Conservation (phyloP, 2,329 filamentous ascomycete species). For the Phyllosticta paracitricarpa region DNA sequence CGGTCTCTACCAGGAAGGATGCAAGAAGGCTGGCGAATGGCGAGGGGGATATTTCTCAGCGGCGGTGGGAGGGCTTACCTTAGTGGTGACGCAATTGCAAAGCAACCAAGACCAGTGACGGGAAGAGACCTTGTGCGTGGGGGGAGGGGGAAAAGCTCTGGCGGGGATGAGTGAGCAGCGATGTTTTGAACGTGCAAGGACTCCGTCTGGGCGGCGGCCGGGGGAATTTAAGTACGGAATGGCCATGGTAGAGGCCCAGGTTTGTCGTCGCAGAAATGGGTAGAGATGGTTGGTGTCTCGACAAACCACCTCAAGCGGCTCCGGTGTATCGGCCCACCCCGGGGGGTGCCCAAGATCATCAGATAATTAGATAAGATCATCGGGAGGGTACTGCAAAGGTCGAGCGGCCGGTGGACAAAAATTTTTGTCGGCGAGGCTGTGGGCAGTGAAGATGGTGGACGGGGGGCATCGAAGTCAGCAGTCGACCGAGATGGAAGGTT, state of each 20-base stretch:
- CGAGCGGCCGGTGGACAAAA: constrained; percentile 4
- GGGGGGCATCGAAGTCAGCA: background rate
- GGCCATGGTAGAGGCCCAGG: background rate
- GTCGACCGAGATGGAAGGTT: constrained; percentile 1
- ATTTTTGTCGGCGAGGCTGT: constrained; percentile 2
- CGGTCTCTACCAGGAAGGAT: background rate
- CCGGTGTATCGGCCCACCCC: background rate
- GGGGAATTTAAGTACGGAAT: background rate
- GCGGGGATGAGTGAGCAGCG: background rate
- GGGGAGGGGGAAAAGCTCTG: background rate
- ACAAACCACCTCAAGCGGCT: background rate
- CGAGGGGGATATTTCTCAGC: constrained; percentile 2
- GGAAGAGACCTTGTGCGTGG: background rate
- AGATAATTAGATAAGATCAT: constrained; percentile 12
- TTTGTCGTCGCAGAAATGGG: background rate
- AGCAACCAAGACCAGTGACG: background rate
- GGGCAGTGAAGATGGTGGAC: background rate
- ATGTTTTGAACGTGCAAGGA: background rate
- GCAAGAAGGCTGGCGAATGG: constrained; percentile 3
- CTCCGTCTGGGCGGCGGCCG: background rate
- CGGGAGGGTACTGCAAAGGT: background rate
- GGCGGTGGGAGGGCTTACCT: background rate
- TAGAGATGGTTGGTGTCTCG: background rate
- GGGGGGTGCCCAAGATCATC: background rate
- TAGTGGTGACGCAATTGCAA: constrained; percentile 4